phyloP scores from a whole-genome alignment of 2,329 filamentous ascomycete species.

The Aspergillus melleus region DNA sequence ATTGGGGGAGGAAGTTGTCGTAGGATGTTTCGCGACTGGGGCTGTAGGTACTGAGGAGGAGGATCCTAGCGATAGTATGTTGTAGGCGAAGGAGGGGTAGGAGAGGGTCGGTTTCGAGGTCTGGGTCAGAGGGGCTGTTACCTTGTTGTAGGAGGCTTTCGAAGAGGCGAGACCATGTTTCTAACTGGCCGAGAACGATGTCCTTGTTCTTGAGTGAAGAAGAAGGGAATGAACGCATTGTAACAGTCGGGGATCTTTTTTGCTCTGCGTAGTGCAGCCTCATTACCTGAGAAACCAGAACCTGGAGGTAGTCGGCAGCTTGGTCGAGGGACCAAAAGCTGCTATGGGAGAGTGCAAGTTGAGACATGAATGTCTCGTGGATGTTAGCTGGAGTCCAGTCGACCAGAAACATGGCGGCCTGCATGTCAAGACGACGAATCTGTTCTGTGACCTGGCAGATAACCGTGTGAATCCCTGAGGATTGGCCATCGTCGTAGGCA shows the following conservation, averaged over 20 bases:
- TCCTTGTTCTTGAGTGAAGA: background rate
- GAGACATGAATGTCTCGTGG: background rate
- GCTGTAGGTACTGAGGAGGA: background rate
- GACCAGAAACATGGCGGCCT: conserved; percentile 35
- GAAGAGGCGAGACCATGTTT: background rate
- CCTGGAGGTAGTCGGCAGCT: background rate
- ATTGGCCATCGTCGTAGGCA: background rate
- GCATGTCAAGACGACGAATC: conserved; percentile 39
- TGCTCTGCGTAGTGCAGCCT: background rate
- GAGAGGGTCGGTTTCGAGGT: background rate
- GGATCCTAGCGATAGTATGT: background rate
- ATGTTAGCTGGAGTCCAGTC: conserved; percentile 14
- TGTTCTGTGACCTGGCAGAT: conserved; percentile 34
- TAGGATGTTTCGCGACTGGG: background rate
- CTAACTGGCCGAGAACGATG: background rate
- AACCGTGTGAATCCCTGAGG: conserved; percentile 21
- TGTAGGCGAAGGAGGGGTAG: background rate
- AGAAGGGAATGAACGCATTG: background rate
- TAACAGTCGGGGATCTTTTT: background rate
- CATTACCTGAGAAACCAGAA: background rate
- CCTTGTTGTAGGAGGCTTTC: background rate
- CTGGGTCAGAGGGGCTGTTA: background rate
- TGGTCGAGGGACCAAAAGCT: background rate
- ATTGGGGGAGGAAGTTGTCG: background rate
- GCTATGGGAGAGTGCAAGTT: background rate